Conservation (phyloP, 1,284 basidiomycete genomes). For the Cryptococcus deneoformans region DNA sequence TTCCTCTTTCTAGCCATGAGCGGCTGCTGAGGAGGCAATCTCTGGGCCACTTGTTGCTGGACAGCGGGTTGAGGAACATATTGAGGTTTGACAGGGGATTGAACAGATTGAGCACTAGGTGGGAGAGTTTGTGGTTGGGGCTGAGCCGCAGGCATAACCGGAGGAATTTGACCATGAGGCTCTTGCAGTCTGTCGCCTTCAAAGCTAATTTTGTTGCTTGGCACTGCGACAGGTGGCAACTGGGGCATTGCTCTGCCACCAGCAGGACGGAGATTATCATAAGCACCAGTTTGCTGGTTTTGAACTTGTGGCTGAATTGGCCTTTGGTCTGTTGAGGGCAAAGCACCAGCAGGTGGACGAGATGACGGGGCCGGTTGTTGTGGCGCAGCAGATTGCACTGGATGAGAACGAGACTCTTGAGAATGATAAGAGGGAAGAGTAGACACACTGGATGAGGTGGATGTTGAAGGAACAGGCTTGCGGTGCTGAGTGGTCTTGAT, state of each 20-base stretch:
- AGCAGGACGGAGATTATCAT: conserved; percentile 14
- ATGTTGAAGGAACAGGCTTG: conserved; percentile 26
- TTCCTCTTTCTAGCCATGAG: conserved; percentile 62
- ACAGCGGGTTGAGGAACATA: conserved; percentile 8
- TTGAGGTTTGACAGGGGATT: conserved; percentile 8
- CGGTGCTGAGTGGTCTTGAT: conserved; percentile 59
- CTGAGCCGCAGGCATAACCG: neutral
- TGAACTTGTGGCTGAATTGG: conserved; percentile 51
- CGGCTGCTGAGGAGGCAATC: conserved; percentile 16
- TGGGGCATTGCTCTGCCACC: conserved; percentile 49
- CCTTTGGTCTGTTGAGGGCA: neutral
- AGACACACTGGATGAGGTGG: conserved; percentile 31
- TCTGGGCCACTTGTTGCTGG: conserved; percentile 12
- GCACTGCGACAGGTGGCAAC: conserved; percentile 36
- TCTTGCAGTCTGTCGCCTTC: neutral
- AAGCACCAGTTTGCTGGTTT: conserved; percentile 22
- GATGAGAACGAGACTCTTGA: conserved; percentile 19
- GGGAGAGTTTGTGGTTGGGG: conserved; percentile 52
- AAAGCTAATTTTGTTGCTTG: neutral
- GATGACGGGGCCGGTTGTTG: conserved; percentile 20
- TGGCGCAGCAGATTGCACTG: conserved; percentile 1
- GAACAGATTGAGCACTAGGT: conserved; percentile 8
- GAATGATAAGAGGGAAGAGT: conserved; percentile 27
- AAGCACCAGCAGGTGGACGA: conserved; percentile 14
- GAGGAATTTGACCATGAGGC: neutral